Evolutionary conservation across 305 asterid genomes (phyloP), one percentile per base, ranked within the genome.

Genomic region (Solanum hybrid): DNA sequence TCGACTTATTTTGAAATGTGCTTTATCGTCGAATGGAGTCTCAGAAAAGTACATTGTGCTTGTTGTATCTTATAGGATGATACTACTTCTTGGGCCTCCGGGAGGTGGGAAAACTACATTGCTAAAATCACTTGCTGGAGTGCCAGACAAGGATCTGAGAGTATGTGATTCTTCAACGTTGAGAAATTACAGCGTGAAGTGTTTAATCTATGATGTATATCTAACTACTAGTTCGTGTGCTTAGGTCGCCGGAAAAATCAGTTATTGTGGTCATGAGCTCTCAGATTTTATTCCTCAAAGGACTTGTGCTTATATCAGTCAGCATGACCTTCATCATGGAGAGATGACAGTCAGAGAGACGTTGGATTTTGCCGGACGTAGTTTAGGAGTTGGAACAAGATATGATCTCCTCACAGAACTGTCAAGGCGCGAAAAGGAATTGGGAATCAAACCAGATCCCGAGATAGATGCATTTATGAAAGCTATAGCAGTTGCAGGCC

Each of bases 281-380:
- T 91, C 94, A 2, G 98, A 98, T 42, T 97, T 97, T 91, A 90
- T 95, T 79, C 99, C 99, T 88, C 99, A 95, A 93, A 94, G 99
- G 91, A 98, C 99, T 73, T 96, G 98, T 87, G 93, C 99, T 64
- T 98, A 98, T 26, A 97, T 97, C 86, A 98, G 99, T 93, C 99
- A 98, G 90, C 95, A 96, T 77, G 99, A 98, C 72, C 93, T 98
- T 91, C 99, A 98, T 93, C 97, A 96, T 7, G 99, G 99, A 27
- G 99, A 97, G 94, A 93, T 97, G 99, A 98, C 99, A 6, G 98
- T 98, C 24, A 91, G 98, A 90, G 99, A 98, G 92, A 96, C 99
- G 0, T 88, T 98, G 86, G 90, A 96, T 92, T 98, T 98, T 89
- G 91, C 99, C 0, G 98, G 98, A 26, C 98, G 99, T 85, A 95